Evolutionary conservation across 257 asterid species (phyloP).

Genomic region (Solanum pennellii): DNA sequence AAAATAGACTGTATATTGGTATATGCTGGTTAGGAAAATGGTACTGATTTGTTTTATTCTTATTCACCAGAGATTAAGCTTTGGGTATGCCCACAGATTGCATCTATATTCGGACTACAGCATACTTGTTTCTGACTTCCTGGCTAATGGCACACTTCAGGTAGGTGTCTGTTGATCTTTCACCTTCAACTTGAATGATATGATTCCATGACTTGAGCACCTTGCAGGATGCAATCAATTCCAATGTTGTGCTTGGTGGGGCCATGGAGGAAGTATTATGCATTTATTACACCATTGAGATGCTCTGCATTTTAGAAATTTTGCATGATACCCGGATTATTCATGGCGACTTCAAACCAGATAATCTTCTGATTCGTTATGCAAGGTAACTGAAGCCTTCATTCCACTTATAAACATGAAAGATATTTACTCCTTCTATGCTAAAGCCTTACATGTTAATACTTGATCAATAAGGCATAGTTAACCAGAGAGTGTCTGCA

Average conservation of each 20-base stretch:
- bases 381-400: constrained; percentile 49
- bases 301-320: constrained; percentile 80
- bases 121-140: constrained; percentile 67
- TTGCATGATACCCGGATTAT: constrained; percentile 57
- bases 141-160: constrained; percentile 91
- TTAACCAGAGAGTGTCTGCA: not conserved
- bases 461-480: not conserved
- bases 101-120: constrained; percentile 94
- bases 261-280: constrained; percentile 86
- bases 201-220: constrained; percentile 1
- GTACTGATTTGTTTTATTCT: constrained; percentile 9
- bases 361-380: constrained; percentile 83
- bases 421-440: not conserved
- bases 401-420: not conserved
- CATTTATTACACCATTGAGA: constrained; percentile 84
- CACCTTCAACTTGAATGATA: not conserved
- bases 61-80: constrained; percentile 57
- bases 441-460: not conserved
- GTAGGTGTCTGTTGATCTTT: constrained; percentile 26
- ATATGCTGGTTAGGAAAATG: not conserved
- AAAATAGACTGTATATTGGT: not conserved
- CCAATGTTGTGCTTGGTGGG: constrained; percentile 46
- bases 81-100: constrained; percentile 80
- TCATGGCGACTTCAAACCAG: constrained; percentile 97
- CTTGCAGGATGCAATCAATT: constrained; percentile 82